These are phyloP conservation scores for Elaphomyces granulatus DNA, from an alignment of 495 filamentous ascomycete species.

Conservation along the genomic window DNA sequence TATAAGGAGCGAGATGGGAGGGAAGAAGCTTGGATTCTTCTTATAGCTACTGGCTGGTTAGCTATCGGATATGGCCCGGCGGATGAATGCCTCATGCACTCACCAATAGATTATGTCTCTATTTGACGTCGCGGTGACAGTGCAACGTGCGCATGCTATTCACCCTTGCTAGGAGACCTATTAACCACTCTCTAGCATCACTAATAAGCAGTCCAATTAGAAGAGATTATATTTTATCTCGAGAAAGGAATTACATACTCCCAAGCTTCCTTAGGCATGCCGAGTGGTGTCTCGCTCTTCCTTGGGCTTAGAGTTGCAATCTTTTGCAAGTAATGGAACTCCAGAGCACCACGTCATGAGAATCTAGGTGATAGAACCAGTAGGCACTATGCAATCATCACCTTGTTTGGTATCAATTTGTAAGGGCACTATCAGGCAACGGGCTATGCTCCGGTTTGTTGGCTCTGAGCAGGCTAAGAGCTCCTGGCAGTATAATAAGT, in stretches of 20 bases:
- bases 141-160: background rate
- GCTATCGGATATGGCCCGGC: no score
- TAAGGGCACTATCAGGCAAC: background rate
- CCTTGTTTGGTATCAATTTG: constrained; percentile 1
- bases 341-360: constrained; percentile 1
- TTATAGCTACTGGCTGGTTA: no score
- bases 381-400: constrained; percentile 1
- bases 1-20: no score
- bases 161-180: background rate
- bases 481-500: background rate
- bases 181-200: background rate
- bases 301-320: background rate
- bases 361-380: constrained; percentile 1
- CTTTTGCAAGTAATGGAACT: background rate
- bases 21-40: no score
- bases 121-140: no score
- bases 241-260: background rate
- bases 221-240: background rate
- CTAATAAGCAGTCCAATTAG: background rate
- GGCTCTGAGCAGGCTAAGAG: background rate
- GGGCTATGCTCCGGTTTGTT: background rate
- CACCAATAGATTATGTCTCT: no score
- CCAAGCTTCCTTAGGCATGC: background rate
- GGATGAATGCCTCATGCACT: no score
- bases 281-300: background rate